Percentiles rank a stretch among this genome's conserved stretches.
phyloP scores from a whole-genome alignment of 495 filamentous ascomycete species.

The Trichoderma asperelloides region DNA sequence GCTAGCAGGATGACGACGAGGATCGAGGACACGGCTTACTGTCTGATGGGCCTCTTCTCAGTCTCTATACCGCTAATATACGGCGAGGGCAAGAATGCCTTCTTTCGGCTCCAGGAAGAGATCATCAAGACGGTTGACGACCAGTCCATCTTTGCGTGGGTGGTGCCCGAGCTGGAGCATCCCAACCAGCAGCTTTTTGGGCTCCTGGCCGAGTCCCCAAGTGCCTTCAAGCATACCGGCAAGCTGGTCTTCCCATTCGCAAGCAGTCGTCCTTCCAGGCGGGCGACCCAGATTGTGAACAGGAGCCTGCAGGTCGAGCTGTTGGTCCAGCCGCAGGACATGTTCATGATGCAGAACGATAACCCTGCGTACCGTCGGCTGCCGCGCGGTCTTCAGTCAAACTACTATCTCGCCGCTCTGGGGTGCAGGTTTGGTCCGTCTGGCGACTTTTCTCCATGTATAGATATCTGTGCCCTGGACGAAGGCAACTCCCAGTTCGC shows the following conservation, averaged over 20 bases:
- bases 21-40: constrained; percentile 34
- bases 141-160: constrained; percentile 19
- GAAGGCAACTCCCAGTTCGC: not conserved
- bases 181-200: not conserved
- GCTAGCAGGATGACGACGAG: constrained; percentile 22
- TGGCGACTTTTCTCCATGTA: not conserved
- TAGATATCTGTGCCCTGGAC: not conserved
- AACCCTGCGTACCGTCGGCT: not conserved
- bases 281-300: not conserved
- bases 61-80: constrained; percentile 38
- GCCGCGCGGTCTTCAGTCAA: not conserved
- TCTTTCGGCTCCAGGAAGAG: constrained; percentile 20
- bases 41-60: constrained; percentile 34
- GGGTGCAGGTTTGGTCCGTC: not conserved
- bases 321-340: not conserved
- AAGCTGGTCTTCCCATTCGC: not conserved
- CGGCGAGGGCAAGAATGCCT: constrained; percentile 28
- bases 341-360: not conserved
- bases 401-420: not conserved
- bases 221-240: not conserved
- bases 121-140: constrained; percentile 19
- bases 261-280: not conserved
- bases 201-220: not conserved
- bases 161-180: not conserved
- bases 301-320: not conserved